Evolutionary conservation across 805 yeast genomes (phyloP), one percentile per base, ranked within the genome.

Genomic region (Candida easanensis): DNA sequence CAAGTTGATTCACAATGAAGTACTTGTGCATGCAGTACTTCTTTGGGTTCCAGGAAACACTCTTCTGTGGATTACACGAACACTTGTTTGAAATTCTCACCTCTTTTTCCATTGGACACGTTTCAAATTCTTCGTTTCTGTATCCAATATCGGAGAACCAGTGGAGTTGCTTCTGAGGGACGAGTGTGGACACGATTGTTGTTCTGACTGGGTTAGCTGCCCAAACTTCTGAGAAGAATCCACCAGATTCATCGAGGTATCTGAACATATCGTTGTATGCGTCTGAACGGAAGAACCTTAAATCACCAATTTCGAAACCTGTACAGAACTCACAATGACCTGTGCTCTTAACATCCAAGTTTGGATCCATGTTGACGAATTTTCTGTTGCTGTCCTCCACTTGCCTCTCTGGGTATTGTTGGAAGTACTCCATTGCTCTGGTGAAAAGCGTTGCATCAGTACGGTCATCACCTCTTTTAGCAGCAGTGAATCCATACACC

Each of bases 171-270:
- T 69, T 64, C 48, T 68, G 65, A 43, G 76, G 73, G 31, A 81
- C 60, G 49, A 83, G 71, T 35, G 82, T 59, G 1, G 87, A 63
- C 3, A 80, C 80, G 6, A 83, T 90, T 35, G 85, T 73, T 0
- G 91, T 76, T 61, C 84, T 90, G 10, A 86, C 77, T 4, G 91
- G 89, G 0, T 91, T 90, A 61, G 84, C 95, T 15, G 93, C 91
- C 95, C 95, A 87, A 48, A 93, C 70, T 64, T 87, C 91, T 58
- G 82, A 81, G 61, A 76, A 85, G 60, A 85, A 85, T 1, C 93
- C 95, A 41, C 93, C 93, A 2, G 74, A 58, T 33, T 62, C 49
- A 60, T 85, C 95, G 37, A 85, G 66, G 56, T 64, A 68, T 16
- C 82, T 65, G 58, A 84, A 84, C 63, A 74, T 81, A 4, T 70